Percentiles rank a stretch among this genome's conserved stretches.
Conservation (phyloP, 768 basidiomycete species). For the Hypholoma sublateritium region DNA sequence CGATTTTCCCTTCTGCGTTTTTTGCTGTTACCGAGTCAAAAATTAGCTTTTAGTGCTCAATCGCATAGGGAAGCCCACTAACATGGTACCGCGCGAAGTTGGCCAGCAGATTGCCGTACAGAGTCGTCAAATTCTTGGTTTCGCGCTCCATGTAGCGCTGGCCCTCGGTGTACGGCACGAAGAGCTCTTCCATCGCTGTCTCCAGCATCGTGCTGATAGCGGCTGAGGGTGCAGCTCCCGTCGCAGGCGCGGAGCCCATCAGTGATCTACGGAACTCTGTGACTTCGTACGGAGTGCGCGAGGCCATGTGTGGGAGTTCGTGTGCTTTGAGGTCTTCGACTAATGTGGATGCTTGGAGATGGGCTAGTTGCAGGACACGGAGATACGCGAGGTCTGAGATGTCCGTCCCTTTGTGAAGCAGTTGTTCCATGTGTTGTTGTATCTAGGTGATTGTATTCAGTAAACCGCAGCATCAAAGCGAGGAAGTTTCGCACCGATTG, state of each 20-base stretch:
- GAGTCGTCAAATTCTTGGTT: conserved; percentile 74
- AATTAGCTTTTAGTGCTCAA: not conserved
- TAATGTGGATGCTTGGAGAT: conserved; percentile 71
- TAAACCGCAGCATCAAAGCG: not conserved
- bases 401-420: conserved; percentile 71
- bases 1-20: conserved; percentile 65
- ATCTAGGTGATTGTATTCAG: conserved; percentile 53
- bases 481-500: conserved; percentile 71
- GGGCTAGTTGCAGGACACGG: conserved; percentile 86
- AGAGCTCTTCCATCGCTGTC: conserved; percentile 92
- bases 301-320: conserved; percentile 71
- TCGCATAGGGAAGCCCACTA: conserved; percentile 22
- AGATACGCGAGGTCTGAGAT: conserved; percentile 90
- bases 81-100: conserved; percentile 91
- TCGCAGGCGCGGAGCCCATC: conserved; percentile 41
- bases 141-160: conserved; percentile 91
- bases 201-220: conserved; percentile 90
- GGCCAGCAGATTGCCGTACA: conserved; percentile 72
- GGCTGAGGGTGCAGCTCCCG: conserved; percentile 46
- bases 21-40: conserved; percentile 37
- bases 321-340: conserved; percentile 92
- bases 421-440: conserved; percentile 92
- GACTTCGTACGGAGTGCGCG: conserved; percentile 63
- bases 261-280: conserved; percentile 61
- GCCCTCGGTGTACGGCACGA: conserved; percentile 91